Conservation (phyloP, 495 filamentous ascomycete genomes). For the Hyaloscypha finlandica region DNA sequence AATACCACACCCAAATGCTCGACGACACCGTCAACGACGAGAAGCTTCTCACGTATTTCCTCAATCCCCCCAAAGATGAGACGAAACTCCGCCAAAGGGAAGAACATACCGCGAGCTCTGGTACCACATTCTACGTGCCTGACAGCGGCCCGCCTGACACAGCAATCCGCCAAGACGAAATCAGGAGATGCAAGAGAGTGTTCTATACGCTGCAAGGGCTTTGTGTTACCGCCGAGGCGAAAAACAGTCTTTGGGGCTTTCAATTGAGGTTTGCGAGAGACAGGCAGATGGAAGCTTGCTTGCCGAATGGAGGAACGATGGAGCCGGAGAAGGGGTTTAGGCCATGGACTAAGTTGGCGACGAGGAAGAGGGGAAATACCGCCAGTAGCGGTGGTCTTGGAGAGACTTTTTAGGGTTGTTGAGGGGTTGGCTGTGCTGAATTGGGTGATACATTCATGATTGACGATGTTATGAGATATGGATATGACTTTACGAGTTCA, state of each 20-base stretch:
- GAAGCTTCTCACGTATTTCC: no score
- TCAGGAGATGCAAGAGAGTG: conserved; percentile 40
- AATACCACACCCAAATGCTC: background rate
- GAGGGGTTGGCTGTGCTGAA: background rate
- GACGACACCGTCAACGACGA: background rate
- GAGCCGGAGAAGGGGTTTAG: background rate
- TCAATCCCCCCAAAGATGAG: no score
- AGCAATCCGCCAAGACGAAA: background rate
- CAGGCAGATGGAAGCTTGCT: background rate
- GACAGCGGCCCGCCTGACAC: no score
- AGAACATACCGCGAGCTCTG: no score
- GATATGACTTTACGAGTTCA: background rate
- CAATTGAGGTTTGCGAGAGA: conserved; percentile 45
- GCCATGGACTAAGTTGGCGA: background rate
- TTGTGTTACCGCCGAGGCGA: conserved; percentile 52
- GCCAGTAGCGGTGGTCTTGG: background rate
- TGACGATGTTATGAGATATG: background rate
- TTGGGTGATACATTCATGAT: no score
- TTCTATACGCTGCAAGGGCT: conserved; percentile 48
- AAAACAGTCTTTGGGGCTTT: conserved; percentile 47
- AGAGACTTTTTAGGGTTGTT: background rate
- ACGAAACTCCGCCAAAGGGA: no score
- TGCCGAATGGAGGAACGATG: conserved; percentile 3
- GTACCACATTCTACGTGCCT: no score
- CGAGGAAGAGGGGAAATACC: background rate